phyloP scores from a whole-genome alignment of 2,329 filamentous ascomycete species.

The Phoma sp. region DNA sequence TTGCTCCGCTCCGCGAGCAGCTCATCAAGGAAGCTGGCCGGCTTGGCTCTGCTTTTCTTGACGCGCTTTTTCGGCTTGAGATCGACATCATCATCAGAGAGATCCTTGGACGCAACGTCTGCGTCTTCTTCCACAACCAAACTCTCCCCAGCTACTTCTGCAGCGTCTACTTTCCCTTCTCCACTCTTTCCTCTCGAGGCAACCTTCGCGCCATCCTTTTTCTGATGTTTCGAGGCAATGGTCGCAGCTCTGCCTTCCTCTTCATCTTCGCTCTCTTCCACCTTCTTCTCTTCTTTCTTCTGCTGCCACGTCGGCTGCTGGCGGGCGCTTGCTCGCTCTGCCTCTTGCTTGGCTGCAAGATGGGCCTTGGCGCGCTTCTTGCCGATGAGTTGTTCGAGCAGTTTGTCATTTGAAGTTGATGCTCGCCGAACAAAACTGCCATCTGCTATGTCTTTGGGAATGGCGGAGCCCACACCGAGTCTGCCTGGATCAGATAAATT shows the following conservation, averaged over 20 bases:
- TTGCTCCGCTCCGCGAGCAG: slow-evolving; percentile 56
- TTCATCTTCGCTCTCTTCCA: slow-evolving; percentile 48
- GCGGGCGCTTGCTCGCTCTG: slow-evolving; percentile 27
- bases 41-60: slow-evolving; percentile 41
- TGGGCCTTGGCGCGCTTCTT: slow-evolving; percentile 50
- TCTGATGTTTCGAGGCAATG: slow-evolving; percentile 40
- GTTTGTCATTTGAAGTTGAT: slow-evolving; percentile 50
- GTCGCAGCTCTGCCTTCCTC: slow-evolving; percentile 45
- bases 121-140: neutral
- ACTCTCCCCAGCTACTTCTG: neutral
- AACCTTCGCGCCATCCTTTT: slow-evolving; percentile 23
- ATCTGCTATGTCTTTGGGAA: slow-evolving; percentile 46
- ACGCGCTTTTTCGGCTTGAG: slow-evolving; percentile 17
- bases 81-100: slow-evolving; percentile 15
- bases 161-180: neutral
- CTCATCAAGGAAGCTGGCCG: slow-evolving; percentile 62
- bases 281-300: slow-evolving; percentile 23
- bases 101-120: neutral
- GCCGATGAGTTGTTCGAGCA: slow-evolving; percentile 51
- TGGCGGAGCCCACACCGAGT: slow-evolving; percentile 47
- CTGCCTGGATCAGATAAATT: slow-evolving; percentile 26
- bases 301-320: slow-evolving; percentile 24
- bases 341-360: slow-evolving; percentile 32
- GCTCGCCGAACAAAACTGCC: slow-evolving; percentile 45
- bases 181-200: slow-evolving; percentile 19